Conservation (phyloP, 768 basidiomycete species). For the Calocybe cyanea region DNA sequence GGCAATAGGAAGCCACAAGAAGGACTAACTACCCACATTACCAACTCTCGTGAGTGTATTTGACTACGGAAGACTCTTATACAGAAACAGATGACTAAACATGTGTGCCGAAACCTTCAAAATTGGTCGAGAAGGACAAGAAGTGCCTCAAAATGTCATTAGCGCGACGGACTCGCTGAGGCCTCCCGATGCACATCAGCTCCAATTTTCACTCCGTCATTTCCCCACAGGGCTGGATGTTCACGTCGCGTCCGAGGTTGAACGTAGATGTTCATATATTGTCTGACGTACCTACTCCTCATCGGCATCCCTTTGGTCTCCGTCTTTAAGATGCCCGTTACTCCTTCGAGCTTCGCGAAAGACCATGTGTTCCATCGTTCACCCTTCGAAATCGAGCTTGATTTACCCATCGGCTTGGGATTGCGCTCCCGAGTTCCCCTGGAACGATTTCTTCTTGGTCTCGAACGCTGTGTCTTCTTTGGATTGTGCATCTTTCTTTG, state of each 20-base stretch:
- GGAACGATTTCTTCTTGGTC: not conserved
- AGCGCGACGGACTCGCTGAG: not conserved
- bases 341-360: not conserved
- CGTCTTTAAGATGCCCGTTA: not conserved
- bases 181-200: not conserved
- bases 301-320: too few species aligned
- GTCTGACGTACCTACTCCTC: not conserved
- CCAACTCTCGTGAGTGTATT: not conserved
- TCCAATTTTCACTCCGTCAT: slow-evolving; percentile 13
- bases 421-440: not conserved
- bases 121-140: not conserved
- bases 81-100: not conserved
- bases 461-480: too few species aligned
- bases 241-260: slow-evolving; percentile 8
- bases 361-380: not conserved
- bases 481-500: not conserved
- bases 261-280: not conserved
- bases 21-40: not conserved
- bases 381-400: not conserved
- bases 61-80: not conserved
- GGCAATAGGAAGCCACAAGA: not conserved
- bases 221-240: slow-evolving; percentile 18
- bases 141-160: not conserved
- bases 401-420: not conserved
- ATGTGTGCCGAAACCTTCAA: not conserved